These are phyloP conservation scores for Alternaria sp. DNA, from an alignment of 2,329 filamentous ascomycete genomes.

Conservation along the genomic window DNA sequence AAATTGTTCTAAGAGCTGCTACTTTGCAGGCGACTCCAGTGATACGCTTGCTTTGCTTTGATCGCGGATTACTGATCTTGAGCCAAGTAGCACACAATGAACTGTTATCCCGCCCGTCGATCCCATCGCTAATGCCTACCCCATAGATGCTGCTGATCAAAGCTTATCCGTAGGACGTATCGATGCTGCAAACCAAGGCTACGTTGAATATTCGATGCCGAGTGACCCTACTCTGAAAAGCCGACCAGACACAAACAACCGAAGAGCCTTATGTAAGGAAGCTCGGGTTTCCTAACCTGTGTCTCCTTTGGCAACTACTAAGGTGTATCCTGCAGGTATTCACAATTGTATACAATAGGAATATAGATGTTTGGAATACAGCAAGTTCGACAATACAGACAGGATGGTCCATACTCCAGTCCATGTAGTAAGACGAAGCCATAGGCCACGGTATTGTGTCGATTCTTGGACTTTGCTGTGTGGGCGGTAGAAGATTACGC, in stretches of 20 bases:
- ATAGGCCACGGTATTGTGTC: neutral
- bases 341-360: neutral
- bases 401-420: neutral
- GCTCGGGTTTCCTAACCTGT: neutral
- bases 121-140: neutral
- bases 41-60: neutral
- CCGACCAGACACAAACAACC: neutral
- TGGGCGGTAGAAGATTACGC: neutral
- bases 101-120: slow-evolving; percentile 2
- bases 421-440: neutral
- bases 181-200: neutral
- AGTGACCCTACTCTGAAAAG: neutral
- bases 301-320: neutral
- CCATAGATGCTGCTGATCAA: neutral
- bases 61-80: neutral
- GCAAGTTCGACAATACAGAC: neutral
- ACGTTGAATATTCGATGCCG: neutral
- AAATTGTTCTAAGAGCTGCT: neutral
- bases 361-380: neutral
- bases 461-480: neutral
- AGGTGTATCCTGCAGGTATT: neutral
- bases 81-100: neutral
- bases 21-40: neutral
- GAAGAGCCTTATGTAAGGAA: neutral
- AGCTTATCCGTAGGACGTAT: neutral